Evolutionary conservation across 305 asterid genomes (phyloP), one percentile per base, ranked within the genome.

Genomic region (Fraxinus sp.): DNA sequence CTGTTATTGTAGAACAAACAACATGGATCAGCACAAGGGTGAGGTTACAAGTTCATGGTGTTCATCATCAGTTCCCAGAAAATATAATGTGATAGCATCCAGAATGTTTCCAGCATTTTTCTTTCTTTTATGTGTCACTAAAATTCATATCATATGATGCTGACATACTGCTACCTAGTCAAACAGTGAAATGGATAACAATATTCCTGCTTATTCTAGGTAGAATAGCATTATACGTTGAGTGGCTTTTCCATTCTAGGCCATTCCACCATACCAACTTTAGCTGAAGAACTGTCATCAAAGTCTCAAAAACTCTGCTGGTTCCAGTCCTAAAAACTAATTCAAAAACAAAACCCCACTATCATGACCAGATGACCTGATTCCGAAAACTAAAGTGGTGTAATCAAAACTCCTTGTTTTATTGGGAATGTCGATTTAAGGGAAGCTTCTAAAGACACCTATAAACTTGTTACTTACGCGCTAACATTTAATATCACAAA

Each of bases 1-100:
- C 98, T 96, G 97, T 7, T 86, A 82, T 85, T 79, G 62, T 77
- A 59, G 57, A 78, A 55, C 62, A 57, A 57, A 57, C 13, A 75
- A 81, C 77, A 57, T 64, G 57, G 28, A 79, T 71, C 82, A 85
- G 85, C 79, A 75, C 83, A 77, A n/a, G 35, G 35, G n/a, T 57
- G 7, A 4, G 66, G 36, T 30, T 36, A 75, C 46, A 73, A 57
- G 77, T 55, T 78, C 36, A 52, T 64, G 41, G 66, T 59, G 75
- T 77, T 79, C 64, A 70, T 52, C 33, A 71, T 26, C 59, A 81
- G 20, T 33, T 55, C 7, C 13, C 64, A 79, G 26, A 75, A 36
- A 2, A 8, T 57, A 18, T 18, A 18, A 76, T 75, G 57, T 52
- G 74, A 74, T 55, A 81, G 8, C 35, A 26, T 66, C 36, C 18